Conservation (phyloP, 2,329 filamentous ascomycete genomes). For the Lomentospora prolificans region DNA sequence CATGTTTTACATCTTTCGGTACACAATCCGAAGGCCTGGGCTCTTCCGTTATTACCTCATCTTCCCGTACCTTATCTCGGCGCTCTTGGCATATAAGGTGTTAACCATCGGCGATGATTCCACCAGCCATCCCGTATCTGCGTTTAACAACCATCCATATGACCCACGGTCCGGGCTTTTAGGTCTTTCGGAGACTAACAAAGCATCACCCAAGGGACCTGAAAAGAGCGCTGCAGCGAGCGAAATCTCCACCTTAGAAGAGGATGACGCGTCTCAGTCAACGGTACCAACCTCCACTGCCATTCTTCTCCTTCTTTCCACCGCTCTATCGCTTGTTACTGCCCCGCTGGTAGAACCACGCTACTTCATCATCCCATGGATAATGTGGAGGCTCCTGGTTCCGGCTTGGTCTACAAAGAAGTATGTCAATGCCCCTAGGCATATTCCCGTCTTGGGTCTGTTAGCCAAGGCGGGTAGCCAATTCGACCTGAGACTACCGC, state of each 20-base stretch:
- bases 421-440: not conserved
- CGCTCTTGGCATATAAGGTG: slow-evolving; percentile 53
- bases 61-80: slow-evolving; percentile 60
- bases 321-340: slow-evolving; percentile 69
- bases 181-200: slow-evolving; percentile 6
- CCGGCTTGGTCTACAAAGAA: slow-evolving; percentile 34
- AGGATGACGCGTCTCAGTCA: slow-evolving; percentile 19
- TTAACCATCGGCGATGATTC: slow-evolving; percentile 30
- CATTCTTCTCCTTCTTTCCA: slow-evolving; percentile 55
- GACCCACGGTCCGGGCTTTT: not conserved
- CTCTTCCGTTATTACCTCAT: slow-evolving; percentile 57
- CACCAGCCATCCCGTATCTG: not conserved
- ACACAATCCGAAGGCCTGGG: slow-evolving; percentile 59
- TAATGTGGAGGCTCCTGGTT: slow-evolving; percentile 79
- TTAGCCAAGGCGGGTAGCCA: slow-evolving; percentile 11
- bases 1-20: slow-evolving; percentile 90
- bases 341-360: slow-evolving; percentile 90
- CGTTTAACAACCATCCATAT: slow-evolving; percentile 22
- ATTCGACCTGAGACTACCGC: slow-evolving; percentile 36
- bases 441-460: not conserved
- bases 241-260: slow-evolving; percentile 14
- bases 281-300: slow-evolving; percentile 35
- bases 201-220: not conserved
- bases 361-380: slow-evolving; percentile 93
- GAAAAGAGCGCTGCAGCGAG: not conserved